These are phyloP conservation scores for Erysimum pusillum DNA, from an alignment of 441 rosid genomes.

Conservation along the genomic window DNA sequence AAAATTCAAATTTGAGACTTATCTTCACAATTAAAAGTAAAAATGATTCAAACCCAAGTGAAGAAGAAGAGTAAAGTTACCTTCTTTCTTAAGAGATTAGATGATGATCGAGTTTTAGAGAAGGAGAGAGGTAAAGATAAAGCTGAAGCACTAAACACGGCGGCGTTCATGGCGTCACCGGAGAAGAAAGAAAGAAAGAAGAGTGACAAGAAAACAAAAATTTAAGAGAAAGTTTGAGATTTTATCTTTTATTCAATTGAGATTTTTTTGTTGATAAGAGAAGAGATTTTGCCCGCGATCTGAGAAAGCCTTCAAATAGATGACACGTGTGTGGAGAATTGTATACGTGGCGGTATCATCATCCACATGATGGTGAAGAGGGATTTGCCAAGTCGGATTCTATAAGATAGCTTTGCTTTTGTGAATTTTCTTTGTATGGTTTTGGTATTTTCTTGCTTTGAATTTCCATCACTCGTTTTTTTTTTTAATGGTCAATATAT, in stretches of 20 bases:
- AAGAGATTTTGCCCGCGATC: constrained; percentile 72
- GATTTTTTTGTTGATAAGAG: constrained; percentile 72
- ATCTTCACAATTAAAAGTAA: background rate
- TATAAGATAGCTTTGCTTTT: constrained; percentile 42
- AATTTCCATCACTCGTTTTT: constrained; percentile 27
- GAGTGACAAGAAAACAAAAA: too few relatives aligned
- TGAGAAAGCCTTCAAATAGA: constrained; percentile 59
- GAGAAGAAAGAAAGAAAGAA: constrained; percentile 1
- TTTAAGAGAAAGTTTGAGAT: too few relatives aligned
- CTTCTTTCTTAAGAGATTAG: constrained; percentile 63
- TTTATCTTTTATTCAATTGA: background rate
- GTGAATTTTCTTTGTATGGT: background rate
- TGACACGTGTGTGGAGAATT: constrained; percentile 66
- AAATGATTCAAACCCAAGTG: background rate
- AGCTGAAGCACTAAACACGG: constrained; percentile 73
- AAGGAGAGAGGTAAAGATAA: constrained; percentile 78
- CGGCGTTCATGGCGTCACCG: constrained; percentile 76
- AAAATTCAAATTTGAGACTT: background rate
- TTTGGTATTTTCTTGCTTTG: background rate
- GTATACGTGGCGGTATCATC: constrained; percentile 61
- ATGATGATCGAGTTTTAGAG: constrained; percentile 60
- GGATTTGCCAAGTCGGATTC: constrained; percentile 75
- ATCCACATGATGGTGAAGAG: constrained; percentile 64
- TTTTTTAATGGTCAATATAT: background rate
- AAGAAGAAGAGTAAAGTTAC: constrained; percentile 42